Evolutionary conservation across 2,329 filamentous ascomycete species (phyloP), one percentile per base, ranked within the genome.

Genomic region (Passalora sequoiae): DNA sequence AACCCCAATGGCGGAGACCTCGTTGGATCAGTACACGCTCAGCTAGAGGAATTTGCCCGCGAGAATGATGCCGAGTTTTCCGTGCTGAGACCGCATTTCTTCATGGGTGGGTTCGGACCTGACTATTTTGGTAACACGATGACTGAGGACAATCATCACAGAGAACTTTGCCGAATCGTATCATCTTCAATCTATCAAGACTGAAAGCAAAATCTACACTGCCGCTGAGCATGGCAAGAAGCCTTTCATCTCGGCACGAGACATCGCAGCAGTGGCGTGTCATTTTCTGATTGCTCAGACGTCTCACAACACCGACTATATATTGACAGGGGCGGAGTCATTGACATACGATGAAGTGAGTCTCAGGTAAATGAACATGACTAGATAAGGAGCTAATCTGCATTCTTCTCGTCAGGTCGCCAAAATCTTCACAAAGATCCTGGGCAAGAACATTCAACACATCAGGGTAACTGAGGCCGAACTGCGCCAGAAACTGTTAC

Each of bases 1-100:
- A 32, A 44, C 10, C 17, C 37, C 4, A 32, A 38, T 15, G 46
- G 46, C 1, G 47, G 33, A 4, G 16, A 29, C 12, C 13, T 53
- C 30, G 37, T 46, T 15, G 50, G 50, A 8, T 24, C 19, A 15
- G 44, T 37, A 1, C 49, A 51, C 38, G 43, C 25, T 12, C 37
- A 45, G 21, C 38, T 54, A n/a, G 36, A 44, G 40, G 29, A 15
- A 6, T 12, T 69, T 2, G 59, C 63, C 12, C 21, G 22, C 10
- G 32, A 42, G 6, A 27, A 27, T 12, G 43, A 31, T 12, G 52
- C 70, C 1, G 68, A 69, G 39, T 75, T 66, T 61, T 62, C 63
- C 4, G 64, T 71, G 6, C 44, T 76, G 50, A 54, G 70, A 44
- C 69, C 72, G 4, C 70, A 66, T 12, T 76, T 71, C 69, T 75